These are phyloP conservation scores for Hypomontagnella submonticulosa DNA, from an alignment of 495 filamentous ascomycete genomes.

Conservation along the genomic window DNA sequence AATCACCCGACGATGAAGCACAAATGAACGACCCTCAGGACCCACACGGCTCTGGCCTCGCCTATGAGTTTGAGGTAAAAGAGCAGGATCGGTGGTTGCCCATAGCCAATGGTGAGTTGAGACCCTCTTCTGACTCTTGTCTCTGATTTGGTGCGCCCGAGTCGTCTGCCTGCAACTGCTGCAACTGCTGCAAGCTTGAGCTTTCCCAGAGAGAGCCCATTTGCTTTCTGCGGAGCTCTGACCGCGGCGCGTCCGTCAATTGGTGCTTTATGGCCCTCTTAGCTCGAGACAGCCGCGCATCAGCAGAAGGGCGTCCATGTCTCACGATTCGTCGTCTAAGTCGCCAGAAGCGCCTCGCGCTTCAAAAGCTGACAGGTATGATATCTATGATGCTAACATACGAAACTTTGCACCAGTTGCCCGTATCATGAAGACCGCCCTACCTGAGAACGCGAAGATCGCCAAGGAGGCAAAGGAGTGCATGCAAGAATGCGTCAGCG, in stretches of 20 bases:
- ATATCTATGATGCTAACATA: slow-evolving; percentile 84
- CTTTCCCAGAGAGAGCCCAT: slow-evolving; percentile 44
- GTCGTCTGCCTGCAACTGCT: slow-evolving; percentile 61
- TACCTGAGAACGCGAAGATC: slow-evolving; percentile 99
- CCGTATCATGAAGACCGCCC: slow-evolving; percentile 96
- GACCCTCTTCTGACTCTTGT: slow-evolving; percentile 58
- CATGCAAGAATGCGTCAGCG: slow-evolving; percentile 99
- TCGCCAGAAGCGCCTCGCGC: slow-evolving; percentile 57
- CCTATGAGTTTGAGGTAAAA: slow-evolving; percentile 98
- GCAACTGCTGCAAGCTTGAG: slow-evolving; percentile 42
- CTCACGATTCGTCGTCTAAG: slow-evolving; percentile 63
- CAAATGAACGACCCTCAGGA: slow-evolving; percentile 70
- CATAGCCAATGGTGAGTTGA: slow-evolving; percentile 97
- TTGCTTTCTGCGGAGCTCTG: slow-evolving; percentile 48
- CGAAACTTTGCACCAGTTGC: slow-evolving; percentile 92
- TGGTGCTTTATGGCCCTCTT: slow-evolving; percentile 49
- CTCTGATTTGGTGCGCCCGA: slow-evolving; percentile 60
- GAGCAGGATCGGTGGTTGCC: slow-evolving; percentile 99
- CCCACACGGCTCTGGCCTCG: slow-evolving; percentile 66
- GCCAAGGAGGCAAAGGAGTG: slow-evolving; percentile 99
- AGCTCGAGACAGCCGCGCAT: slow-evolving; percentile 49
- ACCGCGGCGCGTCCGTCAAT: slow-evolving; percentile 49
- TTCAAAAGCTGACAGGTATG: slow-evolving; percentile 60
- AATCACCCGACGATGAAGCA: slow-evolving; percentile 87
- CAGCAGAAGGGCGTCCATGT: slow-evolving; percentile 57